Evolutionary conservation across 805 yeast genomes (phyloP), one percentile per base, ranked within the genome.

Genomic region (Lachancea sp.): DNA sequence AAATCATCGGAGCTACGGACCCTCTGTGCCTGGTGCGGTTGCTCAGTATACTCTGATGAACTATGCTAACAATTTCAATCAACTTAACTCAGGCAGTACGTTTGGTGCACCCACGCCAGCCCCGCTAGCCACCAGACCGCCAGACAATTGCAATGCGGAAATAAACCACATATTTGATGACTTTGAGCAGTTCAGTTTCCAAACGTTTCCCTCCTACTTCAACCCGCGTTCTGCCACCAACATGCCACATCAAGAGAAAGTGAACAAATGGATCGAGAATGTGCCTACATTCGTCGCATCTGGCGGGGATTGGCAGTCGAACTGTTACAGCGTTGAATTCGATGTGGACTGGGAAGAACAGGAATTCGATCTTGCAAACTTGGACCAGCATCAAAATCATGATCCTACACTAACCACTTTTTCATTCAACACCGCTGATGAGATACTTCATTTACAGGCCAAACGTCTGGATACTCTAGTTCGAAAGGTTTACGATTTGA

Each of bases 241-340:
- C 59, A 83, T 85, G 89, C 71, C 79, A 1, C 75, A 72, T 49
- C 67, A 63, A 39, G 91, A 85, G 54, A 85, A 84, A 54, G 85
- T 85, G 1, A 69, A 69, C 32, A 65, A 60, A 6, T 85, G 93
- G 93, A 73, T 85, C 30, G 65, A 66, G 3, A 68, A 70, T 25
- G 72, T 85, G 3, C 90, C 90, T 1, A 57, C 71, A 8, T 69
- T 46, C 39, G 54, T 54, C 36, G 41, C 47, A 1, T 47, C 48
- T 2, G 53, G 47, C 6, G 56, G 49, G 2, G 15, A 42, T 2
- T 53, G 57, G 55, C 51, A 47, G 25, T 45, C 54, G 2, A 47
- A 47, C n/a, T 62, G 63, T 43, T 61, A 48, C 39, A 35, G 44
- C 30, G 50, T 52, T 15, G 57, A 55, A n/a, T 54, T 49, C 16